A percentile compares a stretch with the other conserved stretches of the same genome.
Conservation (phyloP, 768 basidiomycete species). For the Leccinum boreale region DNA sequence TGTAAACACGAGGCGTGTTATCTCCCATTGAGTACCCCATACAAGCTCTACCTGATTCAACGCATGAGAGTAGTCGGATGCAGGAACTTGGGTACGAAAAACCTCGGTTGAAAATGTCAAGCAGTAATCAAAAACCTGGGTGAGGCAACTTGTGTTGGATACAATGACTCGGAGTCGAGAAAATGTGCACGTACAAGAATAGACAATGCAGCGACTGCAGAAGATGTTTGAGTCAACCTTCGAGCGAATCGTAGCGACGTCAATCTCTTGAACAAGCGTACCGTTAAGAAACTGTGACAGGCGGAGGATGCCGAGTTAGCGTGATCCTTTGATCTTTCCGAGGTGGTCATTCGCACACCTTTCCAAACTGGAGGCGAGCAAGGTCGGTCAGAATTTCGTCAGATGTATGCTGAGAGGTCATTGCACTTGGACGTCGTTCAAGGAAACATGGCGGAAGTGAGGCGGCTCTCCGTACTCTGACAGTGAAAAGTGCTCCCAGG, state of each 20-base stretch:
- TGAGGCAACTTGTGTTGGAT: neutral
- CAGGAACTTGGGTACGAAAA: neutral
- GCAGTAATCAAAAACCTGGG: slow-evolving; percentile 21
- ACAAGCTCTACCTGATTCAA: slow-evolving; percentile 13
- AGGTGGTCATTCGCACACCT: slow-evolving; percentile 8
- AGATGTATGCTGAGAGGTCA: slow-evolving; percentile 4
- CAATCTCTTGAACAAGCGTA: slow-evolving; percentile 2
- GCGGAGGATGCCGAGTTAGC: neutral
- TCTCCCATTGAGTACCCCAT: slow-evolving; percentile 24
- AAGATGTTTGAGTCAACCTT: neutral
- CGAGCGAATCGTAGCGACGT: neutral
- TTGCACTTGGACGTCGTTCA: neutral
- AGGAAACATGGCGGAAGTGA: neutral
- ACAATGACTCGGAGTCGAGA: neutral
- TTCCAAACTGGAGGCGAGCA: slow-evolving; percentile 19
- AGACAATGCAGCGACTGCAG: slow-evolving; percentile 20
- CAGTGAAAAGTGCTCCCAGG: no score
- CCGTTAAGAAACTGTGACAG: slow-evolving; percentile 19
- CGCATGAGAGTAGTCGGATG: neutral
- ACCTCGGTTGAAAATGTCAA: slow-evolving; percentile 24
- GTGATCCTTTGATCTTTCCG: neutral
- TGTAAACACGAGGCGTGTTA: slow-evolving; percentile 22
- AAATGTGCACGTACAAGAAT: slow-evolving; percentile 10
- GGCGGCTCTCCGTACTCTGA: no score
- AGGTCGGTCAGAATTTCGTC: slow-evolving; percentile 10